Evolutionary conservation across 345 rosid species (phyloP).

Genomic region (Erucastrum elatum): DNA sequence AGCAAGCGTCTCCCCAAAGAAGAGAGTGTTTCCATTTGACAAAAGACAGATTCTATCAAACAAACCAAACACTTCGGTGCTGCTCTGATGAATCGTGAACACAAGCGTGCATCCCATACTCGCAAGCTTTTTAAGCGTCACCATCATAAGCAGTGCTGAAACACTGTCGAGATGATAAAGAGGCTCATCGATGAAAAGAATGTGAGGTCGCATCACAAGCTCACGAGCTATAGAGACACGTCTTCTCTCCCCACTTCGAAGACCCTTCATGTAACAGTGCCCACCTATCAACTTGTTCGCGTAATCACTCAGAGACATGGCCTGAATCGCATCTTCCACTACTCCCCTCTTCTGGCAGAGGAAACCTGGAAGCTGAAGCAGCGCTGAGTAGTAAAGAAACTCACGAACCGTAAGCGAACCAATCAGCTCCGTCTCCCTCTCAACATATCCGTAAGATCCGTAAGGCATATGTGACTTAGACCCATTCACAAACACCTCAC

Average conservation of each 20-base stretch:
- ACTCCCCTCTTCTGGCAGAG: slow-evolving; percentile 84
- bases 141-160: slow-evolving; percentile 99
- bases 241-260: slow-evolving; percentile 90
- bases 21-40: slow-evolving; percentile 93
- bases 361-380: slow-evolving; percentile 97
- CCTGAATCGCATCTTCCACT: slow-evolving; percentile 98
- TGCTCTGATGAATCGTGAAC: slow-evolving; percentile 89
- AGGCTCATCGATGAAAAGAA: slow-evolving; percentile 54
- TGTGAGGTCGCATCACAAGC: slow-evolving; percentile 53
- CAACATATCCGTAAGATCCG: neutral
- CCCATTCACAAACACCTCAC: neutral
- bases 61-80: slow-evolving; percentile 98
- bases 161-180: slow-evolving; percentile 99
- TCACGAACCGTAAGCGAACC: slow-evolving; percentile 55
- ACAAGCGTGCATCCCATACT: slow-evolving; percentile 94
- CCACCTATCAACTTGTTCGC: slow-evolving; percentile 97
- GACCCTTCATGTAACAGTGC: slow-evolving; percentile 95
- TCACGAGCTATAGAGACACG: slow-evolving; percentile 97
- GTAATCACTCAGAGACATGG: slow-evolving; percentile 89
- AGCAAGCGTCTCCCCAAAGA: slow-evolving; percentile 96
- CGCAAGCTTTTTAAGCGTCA: slow-evolving; percentile 94
- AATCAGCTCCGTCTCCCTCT: neutral
- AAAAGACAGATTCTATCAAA: slow-evolving; percentile 97
- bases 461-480: neutral
- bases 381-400: slow-evolving; percentile 85